Conservation (phyloP, 441 rosid genomes). For the Gossypium lobatum region DNA sequence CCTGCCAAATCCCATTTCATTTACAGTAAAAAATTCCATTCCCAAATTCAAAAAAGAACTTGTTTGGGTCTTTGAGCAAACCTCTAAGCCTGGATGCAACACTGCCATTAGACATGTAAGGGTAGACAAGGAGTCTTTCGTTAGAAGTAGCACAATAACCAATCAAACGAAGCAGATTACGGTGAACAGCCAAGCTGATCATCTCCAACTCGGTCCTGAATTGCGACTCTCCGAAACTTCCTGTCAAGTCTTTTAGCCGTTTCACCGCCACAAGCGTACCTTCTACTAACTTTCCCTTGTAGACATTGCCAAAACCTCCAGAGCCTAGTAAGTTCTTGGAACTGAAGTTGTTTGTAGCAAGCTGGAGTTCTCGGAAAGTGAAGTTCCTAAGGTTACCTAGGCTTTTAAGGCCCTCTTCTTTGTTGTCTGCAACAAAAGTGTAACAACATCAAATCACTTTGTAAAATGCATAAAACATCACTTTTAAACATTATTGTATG, state of each 20-base stretch:
- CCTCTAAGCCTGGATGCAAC: constrained; percentile 90
- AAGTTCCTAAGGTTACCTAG: constrained; percentile 71
- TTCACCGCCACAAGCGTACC: constrained; percentile 74
- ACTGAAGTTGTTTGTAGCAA: constrained; percentile 72
- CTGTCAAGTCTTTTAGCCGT: constrained; percentile 63
- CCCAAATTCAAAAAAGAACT: background rate
- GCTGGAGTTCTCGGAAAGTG: constrained; percentile 76
- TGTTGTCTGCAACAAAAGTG: constrained; percentile 43
- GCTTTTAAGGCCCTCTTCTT: constrained; percentile 55
- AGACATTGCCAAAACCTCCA: constrained; percentile 90
- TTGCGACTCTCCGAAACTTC: constrained; percentile 71
- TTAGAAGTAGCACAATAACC: constrained; percentile 64
- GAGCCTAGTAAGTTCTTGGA: constrained; percentile 70
- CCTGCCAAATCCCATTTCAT: constrained; percentile 27
- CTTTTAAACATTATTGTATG: background rate
- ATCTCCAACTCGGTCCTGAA: constrained; percentile 82
- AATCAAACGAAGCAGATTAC: constrained; percentile 66
- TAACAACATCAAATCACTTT: background rate
- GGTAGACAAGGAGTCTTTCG: constrained; percentile 84
- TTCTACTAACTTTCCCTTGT: constrained; percentile 70
- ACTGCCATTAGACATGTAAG: constrained; percentile 86
- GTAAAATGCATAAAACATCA: background rate
- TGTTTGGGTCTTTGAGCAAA: constrained; percentile 20
- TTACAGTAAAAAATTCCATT: background rate
- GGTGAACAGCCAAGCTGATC: constrained; percentile 89